Conservation (phyloP, 139 green algal species). For the Tetradesmus obliquus region DNA sequence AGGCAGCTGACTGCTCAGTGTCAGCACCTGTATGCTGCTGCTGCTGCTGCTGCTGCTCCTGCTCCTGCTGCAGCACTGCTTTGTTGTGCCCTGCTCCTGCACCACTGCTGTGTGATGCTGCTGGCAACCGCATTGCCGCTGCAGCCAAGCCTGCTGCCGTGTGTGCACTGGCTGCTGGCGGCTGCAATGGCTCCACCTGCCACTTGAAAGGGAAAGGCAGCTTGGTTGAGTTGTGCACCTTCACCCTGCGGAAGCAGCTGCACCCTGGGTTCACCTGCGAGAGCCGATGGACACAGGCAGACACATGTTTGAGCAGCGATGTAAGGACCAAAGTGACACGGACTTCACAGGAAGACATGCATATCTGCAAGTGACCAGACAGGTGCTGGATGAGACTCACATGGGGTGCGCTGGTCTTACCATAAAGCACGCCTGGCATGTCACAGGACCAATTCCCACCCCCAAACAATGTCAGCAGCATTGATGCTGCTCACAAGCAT, state of each 20-base stretch:
- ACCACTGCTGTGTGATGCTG: not conserved
- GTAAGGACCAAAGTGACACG: too few species aligned
- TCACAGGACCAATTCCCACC: too few species aligned
- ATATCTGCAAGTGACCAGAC: too few species aligned
- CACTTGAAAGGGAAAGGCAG: conserved; percentile 68
- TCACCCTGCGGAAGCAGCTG: conserved; percentile 47
- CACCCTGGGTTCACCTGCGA: conserved; percentile 53
- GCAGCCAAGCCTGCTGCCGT: not conserved
- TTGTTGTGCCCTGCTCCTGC: not conserved
- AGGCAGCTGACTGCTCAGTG: not conserved
- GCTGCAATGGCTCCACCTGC: not conserved
- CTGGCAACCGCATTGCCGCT: not conserved
- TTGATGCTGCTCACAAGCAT: too few species aligned
- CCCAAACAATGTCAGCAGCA: too few species aligned
- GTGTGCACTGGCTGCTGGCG: not conserved
- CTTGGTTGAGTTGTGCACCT: conserved; percentile 62
- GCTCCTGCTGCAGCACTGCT: not conserved
- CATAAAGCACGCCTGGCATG: too few species aligned
- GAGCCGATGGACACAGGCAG: not conserved
- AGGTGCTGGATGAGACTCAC: too few species aligned
- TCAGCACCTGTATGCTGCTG: not conserved
- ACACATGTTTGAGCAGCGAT: not conserved
- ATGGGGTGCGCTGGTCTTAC: too few species aligned
- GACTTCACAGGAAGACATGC: too few species aligned
- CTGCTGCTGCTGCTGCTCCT: not conserved